Evolutionary conservation across 768 basidiomycete genomes (phyloP).

Genomic region (Boletus barrowsii): DNA sequence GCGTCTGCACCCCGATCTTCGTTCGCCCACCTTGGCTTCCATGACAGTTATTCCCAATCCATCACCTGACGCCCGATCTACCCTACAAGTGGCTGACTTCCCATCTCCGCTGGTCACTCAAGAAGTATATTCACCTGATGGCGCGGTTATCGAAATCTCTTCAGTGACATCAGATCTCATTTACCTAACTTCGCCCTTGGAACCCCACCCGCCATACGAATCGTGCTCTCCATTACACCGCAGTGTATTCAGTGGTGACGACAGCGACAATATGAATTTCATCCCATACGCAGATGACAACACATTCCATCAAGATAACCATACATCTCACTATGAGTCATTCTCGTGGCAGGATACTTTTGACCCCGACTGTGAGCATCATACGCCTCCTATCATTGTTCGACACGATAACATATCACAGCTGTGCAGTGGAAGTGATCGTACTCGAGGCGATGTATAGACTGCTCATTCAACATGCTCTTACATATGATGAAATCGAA

Average conservation of each 20-base stretch:
- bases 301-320: constrained; percentile 40
- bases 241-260: constrained; percentile 55
- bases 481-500: constrained; percentile 48
- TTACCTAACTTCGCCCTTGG: constrained; percentile 7
- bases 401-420: constrained; percentile 22
- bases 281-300: constrained; percentile 63
- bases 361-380: constrained; percentile 41
- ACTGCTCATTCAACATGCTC: constrained; percentile 35
- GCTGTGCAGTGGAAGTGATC: constrained; percentile 45
- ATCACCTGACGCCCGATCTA: background rate
- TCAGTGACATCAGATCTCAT: constrained; percentile 17
- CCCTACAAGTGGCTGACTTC: background rate
- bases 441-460: constrained; percentile 45
- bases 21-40: background rate
- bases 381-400: background rate
- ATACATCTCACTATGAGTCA: constrained; percentile 40
- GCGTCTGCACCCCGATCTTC: constrained; percentile 10
- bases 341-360: constrained; percentile 50
- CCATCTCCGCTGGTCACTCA: constrained; percentile 3
- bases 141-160: constrained; percentile 5
- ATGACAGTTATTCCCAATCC: background rate
- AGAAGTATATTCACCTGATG: constrained; percentile 17
- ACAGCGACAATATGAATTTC: constrained; percentile 54
- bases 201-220: constrained; percentile 47
- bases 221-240: constrained; percentile 49